These are phyloP conservation scores for Quercus glauca DNA, from an alignment of 306 rosid genomes.

Conservation along the genomic window DNA sequence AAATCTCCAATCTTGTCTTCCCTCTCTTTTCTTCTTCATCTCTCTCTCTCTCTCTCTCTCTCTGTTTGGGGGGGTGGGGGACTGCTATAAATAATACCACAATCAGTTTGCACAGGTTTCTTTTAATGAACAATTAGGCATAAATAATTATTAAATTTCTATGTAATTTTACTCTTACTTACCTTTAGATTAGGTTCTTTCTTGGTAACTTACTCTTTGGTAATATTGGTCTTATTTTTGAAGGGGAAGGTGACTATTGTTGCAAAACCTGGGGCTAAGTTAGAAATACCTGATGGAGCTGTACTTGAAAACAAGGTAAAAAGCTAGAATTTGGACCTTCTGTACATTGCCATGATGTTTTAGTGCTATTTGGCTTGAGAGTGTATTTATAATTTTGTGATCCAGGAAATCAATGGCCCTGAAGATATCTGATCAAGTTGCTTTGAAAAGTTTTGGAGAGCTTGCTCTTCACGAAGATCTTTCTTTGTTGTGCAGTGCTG, in stretches of 20 bases:
- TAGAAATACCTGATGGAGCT: conserved; percentile 72
- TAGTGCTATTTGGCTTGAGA: not conserved
- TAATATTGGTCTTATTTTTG: conserved; percentile 14
- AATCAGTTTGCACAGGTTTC: not conserved
- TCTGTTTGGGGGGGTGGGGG: no score
- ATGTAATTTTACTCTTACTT: not conserved
- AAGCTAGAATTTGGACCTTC: not conserved
- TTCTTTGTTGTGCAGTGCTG: not conserved
- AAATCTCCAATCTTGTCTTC: no score
- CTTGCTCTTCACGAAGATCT: conserved; percentile 5
- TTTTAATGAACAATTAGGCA: not conserved
- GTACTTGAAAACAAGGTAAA: conserved; percentile 65
- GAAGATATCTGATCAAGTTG: conserved; percentile 57
- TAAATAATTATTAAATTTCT: not conserved
- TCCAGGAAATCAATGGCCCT: conserved; percentile 69
- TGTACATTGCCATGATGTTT: not conserved
- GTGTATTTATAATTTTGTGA: conserved; percentile 10
- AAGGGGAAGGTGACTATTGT: conserved; percentile 73
- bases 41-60: no score
- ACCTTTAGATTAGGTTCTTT: not conserved
- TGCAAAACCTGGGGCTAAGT: conserved; percentile 59
- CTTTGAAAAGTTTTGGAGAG: conserved; percentile 10
- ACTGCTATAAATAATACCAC: no score
- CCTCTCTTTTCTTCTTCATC: no score
- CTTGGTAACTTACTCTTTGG: not conserved